Evolutionary conservation across 139 green algal species (phyloP), one percentile per base, ranked within the genome.

Genomic region (Axilococcus clingmanii): DNA sequence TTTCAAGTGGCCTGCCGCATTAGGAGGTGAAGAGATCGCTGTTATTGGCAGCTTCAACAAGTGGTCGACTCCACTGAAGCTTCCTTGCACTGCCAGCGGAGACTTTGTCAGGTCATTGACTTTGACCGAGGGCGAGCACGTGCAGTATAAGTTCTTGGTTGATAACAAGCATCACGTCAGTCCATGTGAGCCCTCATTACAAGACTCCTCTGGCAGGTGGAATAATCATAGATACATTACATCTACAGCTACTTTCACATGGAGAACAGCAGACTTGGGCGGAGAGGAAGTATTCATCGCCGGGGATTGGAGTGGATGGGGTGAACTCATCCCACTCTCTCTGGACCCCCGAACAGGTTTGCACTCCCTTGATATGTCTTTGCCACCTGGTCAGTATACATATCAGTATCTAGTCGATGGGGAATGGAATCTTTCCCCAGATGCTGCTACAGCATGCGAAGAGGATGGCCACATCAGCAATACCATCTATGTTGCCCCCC

Each of bases 341-440:
- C 29, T n/a, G 3, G 37, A 75, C 31, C 15, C 31, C 0, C 20
- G 22, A 6, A 34, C 23, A 1, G 52, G 50, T 2, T 14, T 28
- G 6, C 68, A 68, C 48, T 44, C 12, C 15, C 47, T 78, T 35
- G 28, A 42, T 37, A 71, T 57, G 32, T 78, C 69, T 53, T 37
- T 80, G 35, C 47, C 53, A 34, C 72, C 66, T 25, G 72, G 74
- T 22, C 35, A 42, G 24, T 81, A 82, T 23, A 34, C 49, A 23
- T 79, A 69, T 44, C 63, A 78, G n/a, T 83, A 55, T 45, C 52
- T 84, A 44, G 76, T 80, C 29, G 69, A 84, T 45, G 65, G 61
- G 4, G 50, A 56, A 11, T 82, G 69, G 65, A 56, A 57, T 41
- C 55, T 66, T 14, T 69, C 60, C 24, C 64, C 68, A 12, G 44